Conservation (phyloP, 768 basidiomycete genomes). For the Podaxis sp. region DNA sequence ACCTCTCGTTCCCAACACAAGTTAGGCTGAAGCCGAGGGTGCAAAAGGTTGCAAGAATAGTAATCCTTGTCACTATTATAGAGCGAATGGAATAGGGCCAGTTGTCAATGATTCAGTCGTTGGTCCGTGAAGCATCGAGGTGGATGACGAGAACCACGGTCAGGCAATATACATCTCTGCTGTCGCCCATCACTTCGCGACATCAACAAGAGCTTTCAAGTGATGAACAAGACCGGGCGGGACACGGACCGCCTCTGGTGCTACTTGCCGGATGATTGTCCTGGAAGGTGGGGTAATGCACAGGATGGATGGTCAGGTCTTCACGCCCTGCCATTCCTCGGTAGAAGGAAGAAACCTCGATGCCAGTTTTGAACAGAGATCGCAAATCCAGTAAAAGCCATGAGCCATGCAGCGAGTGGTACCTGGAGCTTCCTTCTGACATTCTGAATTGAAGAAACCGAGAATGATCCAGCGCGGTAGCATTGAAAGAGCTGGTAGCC, state of each 20-base stretch:
- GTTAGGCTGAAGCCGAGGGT: background rate
- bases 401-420: background rate
- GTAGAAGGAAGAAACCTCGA: conserved; percentile 1
- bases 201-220: background rate
- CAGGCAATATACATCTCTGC: background rate
- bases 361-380: background rate
- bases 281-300: background rate
- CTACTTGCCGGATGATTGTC: background rate
- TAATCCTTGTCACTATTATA: background rate
- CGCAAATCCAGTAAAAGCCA: background rate
- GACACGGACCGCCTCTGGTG: background rate
- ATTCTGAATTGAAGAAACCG: background rate
- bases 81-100: background rate
- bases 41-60: background rate
- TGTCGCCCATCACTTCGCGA: background rate
- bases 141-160: background rate
- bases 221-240: background rate
- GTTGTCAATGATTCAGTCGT: background rate
- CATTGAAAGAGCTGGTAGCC: background rate
- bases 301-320: background rate
- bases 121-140: background rate
- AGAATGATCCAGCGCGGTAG: conserved; percentile 9
- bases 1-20: background rate
- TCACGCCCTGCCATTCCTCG: background rate
- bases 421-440: background rate